A percentile compares a stretch with the other conserved stretches of the same genome.
Conservation (phyloP, 441 rosid species). For the Erodium trifolium region DNA sequence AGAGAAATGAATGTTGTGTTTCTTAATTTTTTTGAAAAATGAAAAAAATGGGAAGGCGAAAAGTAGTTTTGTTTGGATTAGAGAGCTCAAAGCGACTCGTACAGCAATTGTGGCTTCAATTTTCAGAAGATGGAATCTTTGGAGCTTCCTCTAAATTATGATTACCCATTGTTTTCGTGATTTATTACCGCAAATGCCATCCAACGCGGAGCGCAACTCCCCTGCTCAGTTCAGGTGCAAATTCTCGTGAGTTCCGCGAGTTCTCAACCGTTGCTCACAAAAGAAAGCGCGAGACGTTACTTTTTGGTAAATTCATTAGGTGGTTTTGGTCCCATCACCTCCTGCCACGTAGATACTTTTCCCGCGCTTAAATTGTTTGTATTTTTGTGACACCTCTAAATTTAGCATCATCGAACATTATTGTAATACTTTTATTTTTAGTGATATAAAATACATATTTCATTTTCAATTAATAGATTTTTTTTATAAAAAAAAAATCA, state of each 20-base stretch:
- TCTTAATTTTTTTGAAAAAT: not conserved
- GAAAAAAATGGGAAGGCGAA: not conserved
- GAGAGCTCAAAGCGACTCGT: slow-evolving; percentile 7
- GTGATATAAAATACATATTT: no score
- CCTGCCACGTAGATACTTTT: not conserved
- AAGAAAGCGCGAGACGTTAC: slow-evolving; percentile 12
- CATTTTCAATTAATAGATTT: no score
- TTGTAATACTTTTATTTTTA: no score
- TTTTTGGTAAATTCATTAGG: not conserved
- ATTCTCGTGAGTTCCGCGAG: not conserved
- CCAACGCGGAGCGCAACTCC: not conserved
- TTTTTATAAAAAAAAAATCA: no score
- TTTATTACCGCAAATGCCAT: slow-evolving; percentile 2
- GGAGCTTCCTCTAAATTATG: not conserved
- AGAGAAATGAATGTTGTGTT: not conserved
- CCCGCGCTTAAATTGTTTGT: not conserved
- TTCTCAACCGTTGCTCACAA: not conserved
- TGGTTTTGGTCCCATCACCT: not conserved
- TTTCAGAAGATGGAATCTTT: slow-evolving; percentile 7
- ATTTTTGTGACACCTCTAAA: not conserved
- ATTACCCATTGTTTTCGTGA: not conserved
- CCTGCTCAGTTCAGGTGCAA: not conserved
- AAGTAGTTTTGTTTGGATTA: slow-evolving; percentile 2
- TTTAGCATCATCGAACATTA: no score
- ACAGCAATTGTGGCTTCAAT: slow-evolving; percentile 6